Conservation (phyloP, 495 filamentous ascomycete species). For the Neurospora intermedia region DNA sequence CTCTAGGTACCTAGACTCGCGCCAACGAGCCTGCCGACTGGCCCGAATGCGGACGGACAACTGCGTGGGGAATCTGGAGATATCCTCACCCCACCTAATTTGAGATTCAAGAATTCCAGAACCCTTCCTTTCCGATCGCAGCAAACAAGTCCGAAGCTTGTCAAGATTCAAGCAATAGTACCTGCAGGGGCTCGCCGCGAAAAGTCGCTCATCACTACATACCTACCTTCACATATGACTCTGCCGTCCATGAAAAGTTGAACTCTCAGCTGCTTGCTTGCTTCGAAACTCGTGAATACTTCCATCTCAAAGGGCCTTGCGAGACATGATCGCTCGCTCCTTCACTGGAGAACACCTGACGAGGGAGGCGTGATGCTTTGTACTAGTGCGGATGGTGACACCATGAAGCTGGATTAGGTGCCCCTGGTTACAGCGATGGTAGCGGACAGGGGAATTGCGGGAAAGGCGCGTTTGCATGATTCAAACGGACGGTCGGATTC, state of each 20-base stretch:
- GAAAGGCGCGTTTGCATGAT: neutral
- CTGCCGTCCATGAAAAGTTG: neutral
- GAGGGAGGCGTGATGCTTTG: neutral
- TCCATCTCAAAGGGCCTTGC: neutral
- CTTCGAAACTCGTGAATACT: neutral
- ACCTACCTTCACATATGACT: neutral
- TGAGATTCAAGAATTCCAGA: neutral
- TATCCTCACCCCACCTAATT: neutral
- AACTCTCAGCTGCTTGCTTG: neutral
- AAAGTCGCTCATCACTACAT: neutral
- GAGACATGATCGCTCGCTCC: neutral
- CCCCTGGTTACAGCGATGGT: neutral
- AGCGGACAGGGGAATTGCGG: neutral
- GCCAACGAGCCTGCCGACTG: neutral
- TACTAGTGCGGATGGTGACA: neutral
- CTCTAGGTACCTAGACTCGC: neutral
- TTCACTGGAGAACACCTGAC: neutral
- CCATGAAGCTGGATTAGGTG: neutral
- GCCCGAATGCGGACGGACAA: neutral
- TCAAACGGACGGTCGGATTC: neutral
- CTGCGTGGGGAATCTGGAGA: neutral
- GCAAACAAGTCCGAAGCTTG: neutral
- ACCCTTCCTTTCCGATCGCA: neutral
- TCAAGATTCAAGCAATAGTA: neutral
- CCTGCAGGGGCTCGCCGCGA: neutral